Percentiles rank a stretch among this genome's conserved stretches.
These are phyloP conservation scores for Passalora sequoiae DNA, from an alignment of 2,329 filamentous ascomycete species.

Conservation along the genomic window DNA sequence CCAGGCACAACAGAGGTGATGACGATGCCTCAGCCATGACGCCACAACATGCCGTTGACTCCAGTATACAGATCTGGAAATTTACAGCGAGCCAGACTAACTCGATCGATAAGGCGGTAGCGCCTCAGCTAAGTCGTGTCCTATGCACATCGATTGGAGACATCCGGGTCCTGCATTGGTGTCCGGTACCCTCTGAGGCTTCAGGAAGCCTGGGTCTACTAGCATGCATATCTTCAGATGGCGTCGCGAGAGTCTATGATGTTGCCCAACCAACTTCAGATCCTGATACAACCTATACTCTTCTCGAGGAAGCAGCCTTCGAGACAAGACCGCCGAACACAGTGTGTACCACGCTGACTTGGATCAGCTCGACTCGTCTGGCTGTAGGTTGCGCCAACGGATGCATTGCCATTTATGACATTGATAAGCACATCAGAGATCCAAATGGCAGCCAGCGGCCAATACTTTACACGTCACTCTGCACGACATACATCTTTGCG, in stretches of 20 bases:
- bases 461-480: slow-evolving; percentile 40
- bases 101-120: slow-evolving; percentile 39
- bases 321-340: slow-evolving; percentile 47
- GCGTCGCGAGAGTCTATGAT: slow-evolving; percentile 51
- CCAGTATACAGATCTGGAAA: slow-evolving; percentile 56
- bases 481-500: slow-evolving; percentile 45
- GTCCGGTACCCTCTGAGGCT: slow-evolving; percentile 40
- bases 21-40: slow-evolving; percentile 47
- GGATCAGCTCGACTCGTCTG: slow-evolving; percentile 53
- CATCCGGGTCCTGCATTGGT: slow-evolving; percentile 53
- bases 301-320: slow-evolving; percentile 47
- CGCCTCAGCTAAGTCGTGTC: slow-evolving; percentile 46
- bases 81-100: slow-evolving; percentile 41
- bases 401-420: slow-evolving; percentile 51
- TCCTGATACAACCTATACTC: slow-evolving; percentile 32
- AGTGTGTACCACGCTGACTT: slow-evolving; percentile 53
- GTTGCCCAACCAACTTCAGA: slow-evolving; percentile 33
- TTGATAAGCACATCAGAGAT: slow-evolving; percentile 26
- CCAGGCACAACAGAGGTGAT: slow-evolving; percentile 28
- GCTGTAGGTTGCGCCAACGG: slow-evolving; percentile 54
- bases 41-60: slow-evolving; percentile 45
- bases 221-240: slow-evolving; percentile 56
- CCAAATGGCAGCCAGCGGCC: slow-evolving; percentile 33
- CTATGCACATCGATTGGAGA: slow-evolving; percentile 56
- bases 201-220: slow-evolving; percentile 47